These are phyloP conservation scores for Colletotrichum sp. DNA, from an alignment of 2,329 filamentous ascomycete genomes.

Conservation along the genomic window DNA sequence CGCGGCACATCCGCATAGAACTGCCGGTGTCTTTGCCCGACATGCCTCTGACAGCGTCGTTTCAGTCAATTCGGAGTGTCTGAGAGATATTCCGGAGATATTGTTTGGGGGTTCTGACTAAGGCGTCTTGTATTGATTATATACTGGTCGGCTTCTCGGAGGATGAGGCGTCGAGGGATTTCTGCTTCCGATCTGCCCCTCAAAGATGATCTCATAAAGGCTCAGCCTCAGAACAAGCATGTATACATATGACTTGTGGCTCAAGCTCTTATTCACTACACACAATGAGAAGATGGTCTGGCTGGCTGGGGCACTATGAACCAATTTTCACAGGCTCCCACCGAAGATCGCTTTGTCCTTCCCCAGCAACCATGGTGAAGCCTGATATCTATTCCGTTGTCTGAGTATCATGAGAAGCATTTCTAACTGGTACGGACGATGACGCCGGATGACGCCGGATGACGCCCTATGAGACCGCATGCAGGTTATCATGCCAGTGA, in stretches of 20 bases:
- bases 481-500: neutral
- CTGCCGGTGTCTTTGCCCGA: neutral
- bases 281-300: neutral
- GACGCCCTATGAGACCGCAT: neutral
- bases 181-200: neutral
- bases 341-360: neutral
- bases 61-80: neutral
- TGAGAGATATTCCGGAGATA: neutral
- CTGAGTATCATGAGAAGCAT: neutral
- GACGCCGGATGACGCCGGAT: neutral
- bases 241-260: fast-evolving
- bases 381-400: neutral
- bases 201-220: neutral
- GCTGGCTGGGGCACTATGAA: neutral
- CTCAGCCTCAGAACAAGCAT: neutral
- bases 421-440: neutral
- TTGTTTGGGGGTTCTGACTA: neutral
- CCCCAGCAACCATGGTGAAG: neutral
- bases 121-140: neutral
- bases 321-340: neutral
- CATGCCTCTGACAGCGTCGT: neutral
- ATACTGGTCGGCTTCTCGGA: neutral
- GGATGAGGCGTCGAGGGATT: neutral
- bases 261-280: neutral
- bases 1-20: neutral